These are phyloP conservation scores for Russula dissimulans DNA, from an alignment of 768 basidiomycete species.

Conservation along the genomic window DNA sequence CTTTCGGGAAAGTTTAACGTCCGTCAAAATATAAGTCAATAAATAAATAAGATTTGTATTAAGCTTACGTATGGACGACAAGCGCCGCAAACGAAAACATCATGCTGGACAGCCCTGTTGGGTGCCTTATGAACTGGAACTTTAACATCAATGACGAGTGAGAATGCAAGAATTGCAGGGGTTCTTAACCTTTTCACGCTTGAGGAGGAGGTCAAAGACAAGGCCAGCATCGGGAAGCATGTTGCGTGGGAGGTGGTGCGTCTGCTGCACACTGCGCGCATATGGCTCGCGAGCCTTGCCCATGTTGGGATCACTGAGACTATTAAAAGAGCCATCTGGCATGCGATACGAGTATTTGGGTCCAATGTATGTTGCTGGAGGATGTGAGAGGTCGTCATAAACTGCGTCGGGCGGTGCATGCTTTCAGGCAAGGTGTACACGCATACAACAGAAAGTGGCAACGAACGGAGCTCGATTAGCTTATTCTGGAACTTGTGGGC, in stretches of 20 bases:
- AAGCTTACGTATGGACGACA: slow-evolving; percentile 37
- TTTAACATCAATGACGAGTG: background rate
- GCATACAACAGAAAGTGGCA: background rate
- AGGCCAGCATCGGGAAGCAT: slow-evolving; percentile 73
- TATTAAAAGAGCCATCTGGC: slow-evolving; percentile 75
- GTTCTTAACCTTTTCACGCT: slow-evolving; percentile 49
- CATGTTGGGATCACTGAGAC: slow-evolving; percentile 54
- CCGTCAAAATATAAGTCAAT: too few relatives aligned
- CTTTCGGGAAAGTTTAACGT: slow-evolving; percentile 27
- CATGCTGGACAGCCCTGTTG: slow-evolving; percentile 65
- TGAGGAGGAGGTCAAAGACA: slow-evolving; percentile 71
- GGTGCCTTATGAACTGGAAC: slow-evolving; percentile 60
- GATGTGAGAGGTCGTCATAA: slow-evolving; percentile 76
- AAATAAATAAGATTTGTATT: too few relatives aligned
- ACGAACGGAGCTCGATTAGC: slow-evolving; percentile 43
- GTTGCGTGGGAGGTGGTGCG: slow-evolving; percentile 50
- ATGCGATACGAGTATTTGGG: slow-evolving; percentile 54
- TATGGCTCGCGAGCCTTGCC: slow-evolving; percentile 76
- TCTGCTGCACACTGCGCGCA: slow-evolving; percentile 70
- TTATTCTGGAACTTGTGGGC: slow-evolving; percentile 32
- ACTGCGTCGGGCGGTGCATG: slow-evolving; percentile 33
- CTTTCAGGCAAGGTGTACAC: background rate
- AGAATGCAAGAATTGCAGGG: background rate
- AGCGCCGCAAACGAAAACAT: slow-evolving; percentile 80
- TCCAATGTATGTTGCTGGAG: slow-evolving; percentile 61